A percentile compares a stretch with the other conserved stretches of the same genome.
Evolutionary conservation across 1,284 basidiomycete species (phyloP).

Genomic region (Cutaneotrichosporon cutaneum): DNA sequence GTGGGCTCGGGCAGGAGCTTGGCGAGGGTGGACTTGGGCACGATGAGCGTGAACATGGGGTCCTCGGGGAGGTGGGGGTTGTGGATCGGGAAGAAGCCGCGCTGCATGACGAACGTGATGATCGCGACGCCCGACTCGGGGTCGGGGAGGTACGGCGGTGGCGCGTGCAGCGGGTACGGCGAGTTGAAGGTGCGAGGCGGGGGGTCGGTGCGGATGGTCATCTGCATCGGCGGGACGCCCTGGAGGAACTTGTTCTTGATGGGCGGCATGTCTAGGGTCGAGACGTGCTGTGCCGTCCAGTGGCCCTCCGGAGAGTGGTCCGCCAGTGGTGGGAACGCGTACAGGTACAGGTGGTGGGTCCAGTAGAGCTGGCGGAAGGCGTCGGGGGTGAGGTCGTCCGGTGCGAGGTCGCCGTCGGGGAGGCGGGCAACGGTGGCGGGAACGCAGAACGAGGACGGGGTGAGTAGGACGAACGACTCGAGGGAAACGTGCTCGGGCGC

Average conservation of each 20-base stretch:
- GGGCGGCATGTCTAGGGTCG: conserved; percentile 41
- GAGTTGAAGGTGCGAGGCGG: conserved; percentile 47
- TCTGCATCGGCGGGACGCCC: conserved; percentile 35
- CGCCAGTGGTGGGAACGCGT: conserved; percentile 41
- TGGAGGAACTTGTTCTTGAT: conserved; percentile 33
- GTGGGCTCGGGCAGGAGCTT: conserved; percentile 43
- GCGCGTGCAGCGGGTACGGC: conserved; percentile 31
- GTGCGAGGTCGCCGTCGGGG: conserved; percentile 26
- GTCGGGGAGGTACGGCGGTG: conserved; percentile 40
- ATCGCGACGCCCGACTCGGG: conserved; percentile 47
- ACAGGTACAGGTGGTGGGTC: conserved; percentile 43
- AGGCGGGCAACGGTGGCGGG: conserved; percentile 35
- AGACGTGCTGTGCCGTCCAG: conserved; percentile 31
- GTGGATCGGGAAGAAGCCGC: conserved; percentile 25
- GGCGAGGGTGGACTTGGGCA: conserved; percentile 40
- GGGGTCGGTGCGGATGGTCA: conserved; percentile 48
- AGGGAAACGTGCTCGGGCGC: conserved; percentile 33
- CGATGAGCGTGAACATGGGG: conserved; percentile 30
- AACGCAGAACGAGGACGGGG: conserved; percentile 42
- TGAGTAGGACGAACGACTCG: conserved; percentile 43
- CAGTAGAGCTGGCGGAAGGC: conserved; percentile 35
- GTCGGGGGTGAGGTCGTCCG: conserved; percentile 27
- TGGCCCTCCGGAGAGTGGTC: background rate
- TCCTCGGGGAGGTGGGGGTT: conserved; percentile 30
- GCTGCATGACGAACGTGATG: conserved; percentile 35